These are phyloP conservation scores for Bimuria novae-zelandiae DNA, from an alignment of 2,329 filamentous ascomycete genomes.

Conservation along the genomic window DNA sequence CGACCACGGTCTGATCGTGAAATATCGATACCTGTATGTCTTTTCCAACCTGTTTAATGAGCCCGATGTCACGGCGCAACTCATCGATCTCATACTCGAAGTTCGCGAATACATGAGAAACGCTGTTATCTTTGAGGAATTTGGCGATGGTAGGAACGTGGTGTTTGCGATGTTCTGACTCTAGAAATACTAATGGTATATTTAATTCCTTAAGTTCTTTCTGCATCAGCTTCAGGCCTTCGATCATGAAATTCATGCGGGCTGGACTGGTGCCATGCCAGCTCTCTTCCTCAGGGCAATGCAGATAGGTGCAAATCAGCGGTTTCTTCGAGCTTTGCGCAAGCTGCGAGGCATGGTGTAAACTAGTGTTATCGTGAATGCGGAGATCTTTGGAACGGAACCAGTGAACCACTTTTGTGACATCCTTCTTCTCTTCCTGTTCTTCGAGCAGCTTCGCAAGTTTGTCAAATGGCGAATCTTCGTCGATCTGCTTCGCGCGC, in stretches of 20 bases:
- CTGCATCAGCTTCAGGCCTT: conserved; percentile 52
- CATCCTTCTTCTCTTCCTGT: conserved; percentile 45
- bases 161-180: conserved; percentile 48
- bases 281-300: conserved; percentile 53
- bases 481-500: conserved; percentile 56
- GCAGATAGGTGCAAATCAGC: conserved; percentile 53
- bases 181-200: conserved; percentile 55
- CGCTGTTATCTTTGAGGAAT: conserved; percentile 51
- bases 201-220: conserved; percentile 53
- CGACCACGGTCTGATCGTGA: conserved; percentile 57
- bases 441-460: conserved; percentile 47
- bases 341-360: conserved; percentile 53
- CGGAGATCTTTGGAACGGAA: conserved; percentile 58
- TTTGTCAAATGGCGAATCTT: conserved; percentile 50
- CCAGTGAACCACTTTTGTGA: conserved; percentile 55
- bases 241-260: conserved; percentile 54
- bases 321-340: conserved; percentile 50
- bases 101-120: conserved; percentile 56
- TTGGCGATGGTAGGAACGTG: conserved; percentile 49
- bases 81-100: conserved; percentile 54
- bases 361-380: conserved; percentile 55
- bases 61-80: conserved; percentile 51
- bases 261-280: conserved; percentile 58
- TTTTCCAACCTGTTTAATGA: conserved; percentile 45
- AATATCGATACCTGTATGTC: conserved; percentile 49